These are phyloP conservation scores for Gilbertella persicaria DNA, from an alignment of 371 early-diverging fungal species.

Conservation along the genomic window DNA sequence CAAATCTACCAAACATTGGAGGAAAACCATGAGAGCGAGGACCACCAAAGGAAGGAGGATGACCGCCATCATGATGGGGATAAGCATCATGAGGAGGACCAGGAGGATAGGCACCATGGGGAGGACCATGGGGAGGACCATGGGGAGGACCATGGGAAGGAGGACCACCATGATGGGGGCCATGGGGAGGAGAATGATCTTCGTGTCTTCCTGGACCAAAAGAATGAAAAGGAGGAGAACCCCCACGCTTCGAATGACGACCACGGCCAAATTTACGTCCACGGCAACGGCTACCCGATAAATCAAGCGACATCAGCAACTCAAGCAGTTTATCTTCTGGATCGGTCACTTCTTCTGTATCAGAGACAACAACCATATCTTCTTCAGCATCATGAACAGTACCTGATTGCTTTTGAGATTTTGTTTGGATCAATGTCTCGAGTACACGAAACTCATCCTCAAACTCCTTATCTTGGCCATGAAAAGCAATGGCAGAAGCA, in stretches of 20 bases:
- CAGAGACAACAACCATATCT: no score
- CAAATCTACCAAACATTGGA: no score
- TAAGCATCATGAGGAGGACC: not conserved
- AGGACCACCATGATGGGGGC: not conserved
- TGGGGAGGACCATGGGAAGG: not conserved
- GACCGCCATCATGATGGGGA: not conserved
- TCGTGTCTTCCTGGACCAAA: not conserved
- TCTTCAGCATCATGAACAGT: no score
- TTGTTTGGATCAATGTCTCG: not conserved
- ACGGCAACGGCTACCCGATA: no score
- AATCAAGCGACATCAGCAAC: no score
- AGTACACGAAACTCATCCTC: constrained; percentile 9
- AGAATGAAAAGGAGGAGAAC: not conserved
- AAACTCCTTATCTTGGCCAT: not conserved
- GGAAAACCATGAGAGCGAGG: not conserved
- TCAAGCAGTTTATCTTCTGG: no score
- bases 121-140: not conserved
- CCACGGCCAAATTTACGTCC: no score
- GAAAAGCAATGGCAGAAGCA: constrained; percentile 5
- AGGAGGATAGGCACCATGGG: not conserved
- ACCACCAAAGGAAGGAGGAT: not conserved
- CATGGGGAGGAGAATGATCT: not conserved
- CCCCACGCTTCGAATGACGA: not conserved
- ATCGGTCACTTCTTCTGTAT: no score
- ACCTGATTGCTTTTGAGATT: no score